Base-by-base conservation (phyloP, 331 rosid genomes). In the Malus hybrid region DNA sequence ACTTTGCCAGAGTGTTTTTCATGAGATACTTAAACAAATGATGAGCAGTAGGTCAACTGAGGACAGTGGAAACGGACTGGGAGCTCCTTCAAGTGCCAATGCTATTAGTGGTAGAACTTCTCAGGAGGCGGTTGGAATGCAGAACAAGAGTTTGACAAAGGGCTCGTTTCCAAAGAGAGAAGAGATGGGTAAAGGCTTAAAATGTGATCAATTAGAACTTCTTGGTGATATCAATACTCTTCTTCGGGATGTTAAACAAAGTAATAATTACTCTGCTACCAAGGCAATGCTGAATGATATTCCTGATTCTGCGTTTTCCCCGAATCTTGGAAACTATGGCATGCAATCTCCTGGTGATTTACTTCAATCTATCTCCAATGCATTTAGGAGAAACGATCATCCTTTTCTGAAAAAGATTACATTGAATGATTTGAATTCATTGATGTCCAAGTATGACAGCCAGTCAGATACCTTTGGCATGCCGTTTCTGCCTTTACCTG, bases 21-120 rank as follows among this genome's bases (percentile, higher is more conserved):
- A 76, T 28, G 96, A 92, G 90, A 87, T 92, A 85, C 97, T 95
- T 27, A 93, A 88, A 89, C 97, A 92, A 79, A 95, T 90, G 96
- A 90, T 81, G 87, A 84, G 76, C 87, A 79, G 67, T 62, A 85
- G 76, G 70, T 81, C 90, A 71, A 66, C 80, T 81, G 85, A 81
- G 78, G 88, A 81, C 52, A 79, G 72, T 74, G 78, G 78, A 73
- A 81, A 60, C 10, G 81, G 78, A 73, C 66, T 61, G 54, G 77
- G 76, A 69, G 65, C 75, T 28, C 80, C 83, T 81, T 70, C 82
- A 74, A 76, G 73, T 36, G 70, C 71, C 61, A 32, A 77, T 67
- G 71, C 77, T 19, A 32, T 67, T 67, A 77, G 90, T 46, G 83
- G 82, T 52, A 83, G 80, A 79, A 79, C 79, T 68, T 71, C 84